phyloP scores from a whole-genome alignment of 306 rosid genomes.

The Lithocarpus polystachyus region DNA sequence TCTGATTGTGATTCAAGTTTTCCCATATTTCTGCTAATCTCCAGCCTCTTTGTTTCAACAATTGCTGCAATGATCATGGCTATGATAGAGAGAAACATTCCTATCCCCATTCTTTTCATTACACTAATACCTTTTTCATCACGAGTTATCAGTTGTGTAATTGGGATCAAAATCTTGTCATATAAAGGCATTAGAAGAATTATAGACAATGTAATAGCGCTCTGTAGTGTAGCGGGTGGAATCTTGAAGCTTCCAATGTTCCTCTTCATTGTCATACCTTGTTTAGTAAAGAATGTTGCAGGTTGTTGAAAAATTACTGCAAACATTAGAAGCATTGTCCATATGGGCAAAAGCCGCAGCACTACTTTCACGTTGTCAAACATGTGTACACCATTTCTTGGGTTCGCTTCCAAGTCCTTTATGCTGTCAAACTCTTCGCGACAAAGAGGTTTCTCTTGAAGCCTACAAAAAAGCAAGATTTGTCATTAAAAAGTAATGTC shows the following conservation, averaged over 20 bases:
- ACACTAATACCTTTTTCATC: conserved; percentile 66
- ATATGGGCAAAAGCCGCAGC: conserved; percentile 71
- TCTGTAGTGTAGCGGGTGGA: conserved; percentile 96
- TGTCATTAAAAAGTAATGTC: conserved; percentile 45
- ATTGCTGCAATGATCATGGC: conserved; percentile 80
- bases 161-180: conserved; percentile 65
- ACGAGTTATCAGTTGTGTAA: conserved; percentile 49
- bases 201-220: conserved; percentile 70
- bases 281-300: conserved; percentile 86
- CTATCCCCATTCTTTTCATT: conserved; percentile 89
- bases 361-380: conserved; percentile 48
- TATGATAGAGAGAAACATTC: conserved; percentile 82
- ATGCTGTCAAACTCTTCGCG: conserved; percentile 39
- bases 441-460: conserved; percentile 77
- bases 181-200: conserved; percentile 82
- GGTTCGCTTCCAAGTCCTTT: conserved; percentile 30
- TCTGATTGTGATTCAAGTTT: conserved; percentile 25
- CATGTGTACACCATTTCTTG: conserved; percentile 25
- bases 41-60: conserved; percentile 72
- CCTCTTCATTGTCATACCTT: conserved; percentile 95
- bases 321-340: conserved; percentile 91
- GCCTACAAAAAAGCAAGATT: conserved; percentile 43
- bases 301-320: conserved; percentile 94
- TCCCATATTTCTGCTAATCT: conserved; percentile 36
- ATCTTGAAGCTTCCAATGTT: conserved; percentile 70